Conservation (phyloP, 2,329 filamentous ascomycete genomes). For the Teratosphaeriaceae sp. region DNA sequence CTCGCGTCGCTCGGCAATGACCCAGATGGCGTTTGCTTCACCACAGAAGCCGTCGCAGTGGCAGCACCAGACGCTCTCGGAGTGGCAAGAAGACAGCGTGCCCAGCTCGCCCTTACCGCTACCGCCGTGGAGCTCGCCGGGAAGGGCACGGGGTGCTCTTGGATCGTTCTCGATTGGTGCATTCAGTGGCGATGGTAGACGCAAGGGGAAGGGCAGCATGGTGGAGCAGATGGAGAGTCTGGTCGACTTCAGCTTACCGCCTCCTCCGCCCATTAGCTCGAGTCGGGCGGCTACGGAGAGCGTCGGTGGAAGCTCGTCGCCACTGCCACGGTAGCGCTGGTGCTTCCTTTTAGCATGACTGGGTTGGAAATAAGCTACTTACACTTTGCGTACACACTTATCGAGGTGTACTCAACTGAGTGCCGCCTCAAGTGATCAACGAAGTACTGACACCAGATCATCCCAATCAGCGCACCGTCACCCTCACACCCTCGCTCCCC, state of each 20-base stretch:
- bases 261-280: constrained; percentile 15
- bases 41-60: neutral
- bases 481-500: constrained; percentile 7
- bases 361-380: too few species aligned
- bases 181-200: neutral
- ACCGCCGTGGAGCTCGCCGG: constrained; percentile 16
- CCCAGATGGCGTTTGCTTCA: neutral
- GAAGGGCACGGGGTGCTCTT: neutral
- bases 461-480: neutral
- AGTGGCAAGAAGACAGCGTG: constrained; percentile 1
- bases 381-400: too few species aligned
- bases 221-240: constrained; percentile 11
- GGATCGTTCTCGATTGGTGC: too few species aligned
- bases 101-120: constrained; percentile 13
- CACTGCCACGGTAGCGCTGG: too few species aligned
- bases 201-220: neutral
- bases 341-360: too few species aligned
- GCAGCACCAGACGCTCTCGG: neutral
- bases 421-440: too few species aligned
- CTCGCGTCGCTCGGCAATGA: neutral
- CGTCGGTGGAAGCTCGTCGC: neutral
- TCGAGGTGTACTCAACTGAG: too few species aligned
- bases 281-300: constrained; percentile 5
- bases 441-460: too few species aligned
- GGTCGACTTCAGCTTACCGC: constrained; percentile 16